Conservation (phyloP, 495 filamentous ascomycete species). For the Bacidia rubella region DNA sequence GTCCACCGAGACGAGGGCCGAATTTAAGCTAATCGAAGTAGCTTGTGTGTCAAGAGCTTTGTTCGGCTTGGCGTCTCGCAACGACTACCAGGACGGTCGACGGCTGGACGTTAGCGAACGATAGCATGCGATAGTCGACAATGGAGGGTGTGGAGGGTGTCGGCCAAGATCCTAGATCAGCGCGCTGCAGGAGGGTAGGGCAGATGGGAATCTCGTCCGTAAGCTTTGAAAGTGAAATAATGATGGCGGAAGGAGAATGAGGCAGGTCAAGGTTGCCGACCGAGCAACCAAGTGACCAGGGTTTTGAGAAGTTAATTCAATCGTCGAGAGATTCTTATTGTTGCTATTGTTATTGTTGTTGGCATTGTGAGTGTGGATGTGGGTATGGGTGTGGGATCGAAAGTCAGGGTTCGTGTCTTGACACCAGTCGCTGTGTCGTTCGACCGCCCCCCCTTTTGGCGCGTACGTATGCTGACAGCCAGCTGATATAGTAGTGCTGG, state of each 20-base stretch:
- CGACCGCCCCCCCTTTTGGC: background rate
- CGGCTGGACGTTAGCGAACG: background rate
- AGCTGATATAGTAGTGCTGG: background rate
- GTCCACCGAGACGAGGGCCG: background rate
- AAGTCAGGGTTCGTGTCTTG: background rate
- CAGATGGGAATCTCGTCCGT: constrained; percentile 1
- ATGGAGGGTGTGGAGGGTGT: background rate
- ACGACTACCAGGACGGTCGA: background rate
- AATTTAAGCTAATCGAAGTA: background rate
- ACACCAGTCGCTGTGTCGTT: background rate
- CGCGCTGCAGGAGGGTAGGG: too few species aligned
- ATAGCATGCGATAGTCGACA: background rate
- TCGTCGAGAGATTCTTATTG: too few species aligned
- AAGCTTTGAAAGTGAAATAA: background rate
- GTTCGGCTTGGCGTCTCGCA: constrained; percentile 1
- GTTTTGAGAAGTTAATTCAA: background rate
- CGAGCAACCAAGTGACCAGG: background rate
- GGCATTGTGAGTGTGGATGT: too few species aligned
- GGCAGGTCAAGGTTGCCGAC: background rate
- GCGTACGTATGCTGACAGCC: background rate
- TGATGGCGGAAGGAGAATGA: background rate
- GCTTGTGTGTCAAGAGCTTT: background rate
- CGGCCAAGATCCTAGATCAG: background rate
- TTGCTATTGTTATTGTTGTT: too few species aligned
- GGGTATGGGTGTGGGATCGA: too few species aligned